A percentile compares a stretch with the other conserved stretches of the same genome.
Conservation (phyloP, 2,329 filamentous ascomycete genomes). For the Magnaporthales sp. region DNA sequence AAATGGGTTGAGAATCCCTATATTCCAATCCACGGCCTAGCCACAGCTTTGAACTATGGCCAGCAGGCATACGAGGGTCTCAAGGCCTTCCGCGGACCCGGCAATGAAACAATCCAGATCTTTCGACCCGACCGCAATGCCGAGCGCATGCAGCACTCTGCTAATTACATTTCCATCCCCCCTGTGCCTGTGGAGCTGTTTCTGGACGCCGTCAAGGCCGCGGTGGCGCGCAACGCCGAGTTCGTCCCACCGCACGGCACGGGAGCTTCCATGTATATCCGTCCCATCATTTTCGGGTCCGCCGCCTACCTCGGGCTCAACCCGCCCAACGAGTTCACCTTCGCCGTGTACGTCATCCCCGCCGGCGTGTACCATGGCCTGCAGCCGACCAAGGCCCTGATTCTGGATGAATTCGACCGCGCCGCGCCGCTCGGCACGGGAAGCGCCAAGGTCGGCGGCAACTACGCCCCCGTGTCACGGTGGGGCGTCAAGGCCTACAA, state of each 20-base stretch:
- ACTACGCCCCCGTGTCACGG: slow-evolving; percentile 86
- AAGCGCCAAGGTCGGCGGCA: slow-evolving; percentile 85
- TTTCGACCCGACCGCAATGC: slow-evolving; percentile 88
- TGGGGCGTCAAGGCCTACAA: slow-evolving; percentile 75
- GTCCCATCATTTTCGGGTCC: slow-evolving; percentile 80
- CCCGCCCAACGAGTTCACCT: slow-evolving; percentile 86
- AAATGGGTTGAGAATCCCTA: slow-evolving; percentile 75
- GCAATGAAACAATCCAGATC: slow-evolving; percentile 63
- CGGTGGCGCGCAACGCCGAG: slow-evolving; percentile 80
- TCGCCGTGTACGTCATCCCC: slow-evolving; percentile 82
- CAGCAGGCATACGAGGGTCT: slow-evolving; percentile 98
- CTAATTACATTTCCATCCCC: slow-evolving; percentile 75
- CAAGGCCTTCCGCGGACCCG: slow-evolving; percentile 81
- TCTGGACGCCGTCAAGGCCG: slow-evolving; percentile 65
- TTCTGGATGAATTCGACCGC: slow-evolving; percentile 89
- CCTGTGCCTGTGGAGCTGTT: slow-evolving; percentile 70
- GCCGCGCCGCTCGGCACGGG: slow-evolving; percentile 87
- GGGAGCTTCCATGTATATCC: slow-evolving; percentile 86
- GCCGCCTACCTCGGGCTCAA: slow-evolving; percentile 78
- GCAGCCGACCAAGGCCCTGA: slow-evolving; percentile 76
- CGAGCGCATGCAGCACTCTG: slow-evolving; percentile 73
- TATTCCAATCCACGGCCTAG: slow-evolving; percentile 89
- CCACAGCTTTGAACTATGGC: slow-evolving; percentile 90
- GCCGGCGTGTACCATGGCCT: slow-evolving; percentile 92
- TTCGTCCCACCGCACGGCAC: slow-evolving; percentile 86